A percentile compares a stretch with the other conserved stretches of the same genome.
Evolutionary conservation across 495 filamentous ascomycete species (phyloP).

Genomic region (Pyrenula aspistea): DNA sequence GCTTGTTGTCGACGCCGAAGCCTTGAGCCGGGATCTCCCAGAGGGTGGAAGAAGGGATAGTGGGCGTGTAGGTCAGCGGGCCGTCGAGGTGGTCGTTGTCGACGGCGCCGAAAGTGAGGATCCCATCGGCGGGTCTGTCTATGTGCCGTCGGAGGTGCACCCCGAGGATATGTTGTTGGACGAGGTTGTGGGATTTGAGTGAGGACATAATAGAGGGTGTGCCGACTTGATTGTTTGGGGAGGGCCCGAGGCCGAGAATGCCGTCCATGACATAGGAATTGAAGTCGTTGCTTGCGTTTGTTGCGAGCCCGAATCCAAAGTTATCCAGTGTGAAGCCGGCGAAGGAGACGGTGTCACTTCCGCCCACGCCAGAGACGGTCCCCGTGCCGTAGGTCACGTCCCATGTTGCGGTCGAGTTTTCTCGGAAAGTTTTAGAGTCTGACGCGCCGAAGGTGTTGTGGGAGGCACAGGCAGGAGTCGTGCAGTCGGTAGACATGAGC

Average conservation of each 20-base stretch:
- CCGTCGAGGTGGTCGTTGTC: slow-evolving; percentile 55
- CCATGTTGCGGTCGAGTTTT: slow-evolving; percentile 35
- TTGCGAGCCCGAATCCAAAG: slow-evolving; percentile 58
- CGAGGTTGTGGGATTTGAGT: slow-evolving; percentile 40
- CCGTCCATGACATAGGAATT: slow-evolving; percentile 69
- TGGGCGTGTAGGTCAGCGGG: slow-evolving; percentile 47
- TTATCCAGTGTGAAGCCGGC: slow-evolving; percentile 43
- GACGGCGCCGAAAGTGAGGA: slow-evolving; percentile 62
- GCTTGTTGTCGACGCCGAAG: slow-evolving; percentile 41
- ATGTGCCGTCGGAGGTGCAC: slow-evolving; percentile 51
- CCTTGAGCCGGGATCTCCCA: slow-evolving; percentile 65
- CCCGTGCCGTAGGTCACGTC: slow-evolving; percentile 62
- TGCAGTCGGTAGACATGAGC: slow-evolving; percentile 61
- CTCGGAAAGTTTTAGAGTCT: slow-evolving; percentile 42
- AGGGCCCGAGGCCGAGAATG: slow-evolving; percentile 65
- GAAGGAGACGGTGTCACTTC: slow-evolving; percentile 49
- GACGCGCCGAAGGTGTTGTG: slow-evolving; percentile 55
- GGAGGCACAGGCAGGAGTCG: slow-evolving; percentile 40
- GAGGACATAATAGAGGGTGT: slow-evolving; percentile 51
- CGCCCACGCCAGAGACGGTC: slow-evolving; percentile 48
- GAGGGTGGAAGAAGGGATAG: slow-evolving; percentile 21
- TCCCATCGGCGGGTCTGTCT: slow-evolving; percentile 57
- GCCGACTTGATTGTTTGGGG: slow-evolving; percentile 24
- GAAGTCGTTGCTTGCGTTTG: slow-evolving; percentile 56
- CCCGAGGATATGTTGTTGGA: slow-evolving; percentile 54